Base-by-base conservation (phyloP, 2,329 filamentous ascomycete genomes). In the Neonectria magnoliae region DNA sequence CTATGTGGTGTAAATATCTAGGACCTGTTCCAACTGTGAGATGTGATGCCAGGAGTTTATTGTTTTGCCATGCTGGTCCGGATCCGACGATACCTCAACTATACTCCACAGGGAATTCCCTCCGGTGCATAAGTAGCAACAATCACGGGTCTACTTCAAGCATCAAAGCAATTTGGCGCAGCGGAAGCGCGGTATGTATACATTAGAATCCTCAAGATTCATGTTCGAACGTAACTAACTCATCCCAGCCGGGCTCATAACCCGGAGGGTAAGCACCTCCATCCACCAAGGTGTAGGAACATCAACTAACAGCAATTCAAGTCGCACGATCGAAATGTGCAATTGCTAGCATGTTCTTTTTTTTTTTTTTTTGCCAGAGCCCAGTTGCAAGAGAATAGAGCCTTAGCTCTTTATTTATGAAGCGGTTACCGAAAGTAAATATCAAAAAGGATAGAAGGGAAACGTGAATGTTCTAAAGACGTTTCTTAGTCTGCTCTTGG, bases 321-420 rank as follows among this genome's bases (percentile, higher is more conserved):
- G 68, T 72, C 64, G 57, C 60, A 57, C 51, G 64, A 66, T 66
- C 64, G 64, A 64, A 66, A 66, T 60, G 52, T 72, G 68, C 65
- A 76, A 74, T 75, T 76, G 74, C 74, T 76, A 76, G 29, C 56
- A 47, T 59, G 45, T 58, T 38, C 36, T 38, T 64, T 50, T 65
- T 60, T 59, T 50, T 65, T 60, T 59, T 65, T 62, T 25, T 25
- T 25, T 25, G 5, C 25, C 25, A 25, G 25, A 25, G 2, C 25
- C 25, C 25, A 25, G 25, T 25, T 25, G 5, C 25, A 1, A 25
- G 14, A 38, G 36, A 38, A 38, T 6, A 1, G 6, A 6, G 36
- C 16, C 5, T 2, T 38, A 6, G 2, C 14, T 16, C n/a, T 38
- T 38, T 38, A 14, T 6, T n/a, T 8, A n/a, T n/a, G 14, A 5